Evolutionary conservation across 257 asterid species (phyloP).

Genomic region (Solanum lycopersicoides): DNA sequence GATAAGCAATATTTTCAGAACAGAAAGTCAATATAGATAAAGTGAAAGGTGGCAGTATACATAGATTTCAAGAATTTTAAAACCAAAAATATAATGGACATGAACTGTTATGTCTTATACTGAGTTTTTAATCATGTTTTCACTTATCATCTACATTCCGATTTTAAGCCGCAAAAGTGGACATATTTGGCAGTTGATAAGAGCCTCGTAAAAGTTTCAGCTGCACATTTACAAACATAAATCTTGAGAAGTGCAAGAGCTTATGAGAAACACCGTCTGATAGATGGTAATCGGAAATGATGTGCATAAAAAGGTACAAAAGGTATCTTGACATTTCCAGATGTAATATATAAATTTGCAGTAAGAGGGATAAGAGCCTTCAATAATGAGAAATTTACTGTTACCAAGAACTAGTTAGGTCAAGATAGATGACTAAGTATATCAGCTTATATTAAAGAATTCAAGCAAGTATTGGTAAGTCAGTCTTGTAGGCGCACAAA

Average conservation of each 20-base stretch:
- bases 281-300: background rate
- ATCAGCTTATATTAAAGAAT: background rate
- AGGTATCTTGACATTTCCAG: background rate
- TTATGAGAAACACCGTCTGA: background rate
- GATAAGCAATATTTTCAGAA: background rate
- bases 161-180: background rate
- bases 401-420: background rate
- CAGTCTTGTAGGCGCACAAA: background rate
- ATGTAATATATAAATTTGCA: background rate
- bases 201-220: background rate
- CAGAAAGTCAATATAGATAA: background rate
- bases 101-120: background rate
- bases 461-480: background rate
- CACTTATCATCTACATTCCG: background rate
- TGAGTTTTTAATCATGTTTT: background rate
- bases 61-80: background rate
- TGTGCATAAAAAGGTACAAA: background rate
- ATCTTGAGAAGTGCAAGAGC: background rate
- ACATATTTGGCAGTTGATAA: background rate
- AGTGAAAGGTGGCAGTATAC: background rate
- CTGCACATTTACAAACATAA: background rate
- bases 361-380: background rate
- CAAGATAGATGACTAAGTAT: background rate
- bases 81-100: background rate
- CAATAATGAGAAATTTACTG: background rate